These are phyloP conservation scores for Protomyces inundatus DNA, from an alignment of 1,139 yeast genomes.

Conservation along the genomic window DNA sequence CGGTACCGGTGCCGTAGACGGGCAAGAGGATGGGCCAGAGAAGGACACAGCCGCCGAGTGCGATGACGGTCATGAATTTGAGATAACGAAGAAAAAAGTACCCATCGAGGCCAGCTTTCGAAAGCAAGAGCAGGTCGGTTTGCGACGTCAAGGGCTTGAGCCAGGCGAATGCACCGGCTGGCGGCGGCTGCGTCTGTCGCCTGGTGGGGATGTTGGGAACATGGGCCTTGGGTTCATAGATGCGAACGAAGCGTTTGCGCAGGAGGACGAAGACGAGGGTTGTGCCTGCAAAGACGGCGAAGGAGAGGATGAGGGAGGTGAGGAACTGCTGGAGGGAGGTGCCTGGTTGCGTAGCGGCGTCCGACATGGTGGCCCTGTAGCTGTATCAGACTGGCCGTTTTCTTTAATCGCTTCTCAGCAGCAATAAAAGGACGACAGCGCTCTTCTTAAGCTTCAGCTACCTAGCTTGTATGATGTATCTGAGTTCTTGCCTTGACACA, in stretches of 20 bases:
- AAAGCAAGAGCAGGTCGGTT: conserved; percentile 60
- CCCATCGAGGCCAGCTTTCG: conserved; percentile 82
- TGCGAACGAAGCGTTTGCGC: conserved; percentile 60
- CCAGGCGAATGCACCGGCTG: conserved; percentile 39
- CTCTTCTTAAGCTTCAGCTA: no score
- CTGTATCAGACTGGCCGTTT: no score
- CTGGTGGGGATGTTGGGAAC: conserved; percentile 46
- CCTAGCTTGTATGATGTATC: no score
- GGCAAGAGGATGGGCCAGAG: conserved; percentile 79
- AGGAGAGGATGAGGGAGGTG: conserved; percentile 14
- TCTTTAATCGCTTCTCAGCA: no score
- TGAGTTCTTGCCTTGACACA: no score
- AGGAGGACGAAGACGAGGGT: conserved; percentile 54
- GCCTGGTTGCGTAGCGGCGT: conserved; percentile 1
- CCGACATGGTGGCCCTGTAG: neutral
- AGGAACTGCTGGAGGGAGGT: conserved; percentile 24
- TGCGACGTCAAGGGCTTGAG: conserved; percentile 37
- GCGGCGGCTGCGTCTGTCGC: conserved; percentile 39
- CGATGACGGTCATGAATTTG: conserved; percentile 55
- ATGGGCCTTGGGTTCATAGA: conserved; percentile 78
- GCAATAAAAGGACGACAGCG: no score
- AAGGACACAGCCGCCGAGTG: conserved; percentile 58
- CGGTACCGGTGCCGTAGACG: conserved; percentile 78
- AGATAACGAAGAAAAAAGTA: conserved; percentile 70
- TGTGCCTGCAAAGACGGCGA: conserved; percentile 53